phyloP scores from a whole-genome alignment of 73 alveolate species.

The Symbiodinium pilosum region DNA sequence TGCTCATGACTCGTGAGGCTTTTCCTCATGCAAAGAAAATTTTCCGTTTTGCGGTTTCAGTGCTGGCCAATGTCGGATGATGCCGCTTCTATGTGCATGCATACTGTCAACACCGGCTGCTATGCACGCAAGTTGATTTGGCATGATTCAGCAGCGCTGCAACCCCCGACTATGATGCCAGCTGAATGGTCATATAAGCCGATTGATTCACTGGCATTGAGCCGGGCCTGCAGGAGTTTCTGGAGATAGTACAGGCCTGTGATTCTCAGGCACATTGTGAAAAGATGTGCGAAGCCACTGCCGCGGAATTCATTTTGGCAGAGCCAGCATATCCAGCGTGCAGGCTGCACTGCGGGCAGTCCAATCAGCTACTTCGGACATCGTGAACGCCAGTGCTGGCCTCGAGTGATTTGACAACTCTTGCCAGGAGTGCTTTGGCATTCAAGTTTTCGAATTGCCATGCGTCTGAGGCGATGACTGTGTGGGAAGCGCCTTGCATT shows the following conservation, averaged over 20 bases:
- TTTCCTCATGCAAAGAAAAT: no score
- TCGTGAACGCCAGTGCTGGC: slow-evolving; percentile 31
- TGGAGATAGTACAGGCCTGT: slow-evolving; percentile 6
- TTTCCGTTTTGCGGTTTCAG: no score
- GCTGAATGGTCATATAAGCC: no score
- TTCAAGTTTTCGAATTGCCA: neutral
- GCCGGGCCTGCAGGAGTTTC: slow-evolving; percentile 8
- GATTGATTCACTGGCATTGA: no score
- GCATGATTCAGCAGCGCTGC: no score
- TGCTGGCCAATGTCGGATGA: no score
- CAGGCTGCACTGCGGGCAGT: slow-evolving; percentile 65
- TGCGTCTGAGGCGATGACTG: slow-evolving; percentile 38
- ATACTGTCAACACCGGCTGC: no score
- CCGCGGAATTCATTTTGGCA: neutral
- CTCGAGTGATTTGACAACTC: neutral
- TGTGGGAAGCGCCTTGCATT: slow-evolving; percentile 46
- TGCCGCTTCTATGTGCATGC: no score
- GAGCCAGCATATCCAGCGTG: no score
- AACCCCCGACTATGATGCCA: no score
- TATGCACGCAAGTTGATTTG: no score
- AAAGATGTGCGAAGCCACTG: neutral
- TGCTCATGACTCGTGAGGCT: no score
- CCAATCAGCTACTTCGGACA: neutral
- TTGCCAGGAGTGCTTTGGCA: neutral
- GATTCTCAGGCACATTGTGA: slow-evolving; percentile 22